Evolutionary conservation across 2,329 filamentous ascomycete genomes (phyloP).

Genomic region (Microsporum audouinii): DNA sequence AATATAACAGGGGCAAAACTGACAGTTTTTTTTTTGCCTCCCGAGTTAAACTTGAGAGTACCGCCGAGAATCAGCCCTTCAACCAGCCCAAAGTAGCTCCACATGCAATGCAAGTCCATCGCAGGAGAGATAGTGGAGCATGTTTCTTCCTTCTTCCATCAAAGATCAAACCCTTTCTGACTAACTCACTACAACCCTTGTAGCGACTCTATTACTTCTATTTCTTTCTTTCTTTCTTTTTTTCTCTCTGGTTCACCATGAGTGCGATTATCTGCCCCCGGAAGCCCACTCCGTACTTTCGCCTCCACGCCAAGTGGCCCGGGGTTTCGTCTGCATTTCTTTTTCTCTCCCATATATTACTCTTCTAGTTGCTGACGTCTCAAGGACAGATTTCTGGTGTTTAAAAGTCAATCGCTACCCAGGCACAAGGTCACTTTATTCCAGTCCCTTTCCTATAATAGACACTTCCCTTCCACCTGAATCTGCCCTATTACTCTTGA

Average conservation of each 20-base stretch:
- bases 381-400: neutral
- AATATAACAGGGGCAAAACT: neutral
- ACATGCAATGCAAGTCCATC: constrained; percentile 1
- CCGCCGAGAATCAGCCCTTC: neutral
- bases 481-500: neutral
- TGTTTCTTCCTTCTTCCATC: neutral
- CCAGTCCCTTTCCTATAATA: neutral
- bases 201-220: neutral
- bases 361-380: neutral
- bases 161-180: neutral
- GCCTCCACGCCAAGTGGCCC: neutral
- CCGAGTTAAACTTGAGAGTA: neutral
- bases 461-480: neutral
- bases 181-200: neutral
- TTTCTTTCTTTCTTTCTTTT: neutral
- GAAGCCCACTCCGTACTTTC: neutral
- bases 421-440: neutral
- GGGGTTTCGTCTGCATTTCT: neutral
- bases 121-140: constrained; percentile 1
- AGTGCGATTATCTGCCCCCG: neutral
- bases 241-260: neutral
- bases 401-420: constrained; percentile 5
- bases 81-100: neutral
- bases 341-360: neutral
- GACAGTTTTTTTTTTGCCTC: neutral